Base-by-base conservation (phyloP, 805 yeast species). In the Barnettozyma siamensis region DNA sequence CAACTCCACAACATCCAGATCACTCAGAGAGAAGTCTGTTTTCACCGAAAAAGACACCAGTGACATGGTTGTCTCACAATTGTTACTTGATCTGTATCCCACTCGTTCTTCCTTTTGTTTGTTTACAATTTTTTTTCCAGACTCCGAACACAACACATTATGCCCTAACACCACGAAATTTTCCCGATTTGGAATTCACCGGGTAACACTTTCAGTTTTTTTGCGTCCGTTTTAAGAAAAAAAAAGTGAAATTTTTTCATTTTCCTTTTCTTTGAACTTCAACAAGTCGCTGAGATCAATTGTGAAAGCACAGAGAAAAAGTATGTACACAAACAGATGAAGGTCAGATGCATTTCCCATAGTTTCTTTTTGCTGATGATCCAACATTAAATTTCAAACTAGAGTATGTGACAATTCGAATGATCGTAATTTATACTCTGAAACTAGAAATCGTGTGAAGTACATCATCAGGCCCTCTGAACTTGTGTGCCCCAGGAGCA, bases 331-430 rank as follows among this genome's bases (percentile, higher is more conserved):
- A 15, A 12, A n/a, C 30, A 26, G 29, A 26, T 5, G 23, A 30
- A 19, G 12, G 7, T 29, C 7, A n/a, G n/a, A 10, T 36, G 15
- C 20, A 26, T 19, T 13, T 13, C 16, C 17, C 33, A 33, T 31
- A 15, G 37, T 33, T 33, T 29, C 38, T 30, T 29, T 43, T 26
- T 26, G 29, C 38, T 55, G 59, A 55, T 55, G 59, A 56, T 50
- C 54, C 46, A 55, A 53, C 45, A 38, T 56, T 66, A 68, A 41
- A 33, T 43, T 51, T 60, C 81, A 76, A 76, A 76, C 83, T 76
- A 76, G 83, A 76, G 83, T 76, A 68, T 76, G 73, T 76, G 82
- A 76, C 70, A 54, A 47, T 26, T 47, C 50, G 66, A 53, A 67
- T 75, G 80, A 75, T 73, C 77, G 65, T 56, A 73, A 67, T 46